These are phyloP conservation scores for Beta lomatogona DNA, from an alignment of 179 eudicot genomes.

Conservation along the genomic window DNA sequence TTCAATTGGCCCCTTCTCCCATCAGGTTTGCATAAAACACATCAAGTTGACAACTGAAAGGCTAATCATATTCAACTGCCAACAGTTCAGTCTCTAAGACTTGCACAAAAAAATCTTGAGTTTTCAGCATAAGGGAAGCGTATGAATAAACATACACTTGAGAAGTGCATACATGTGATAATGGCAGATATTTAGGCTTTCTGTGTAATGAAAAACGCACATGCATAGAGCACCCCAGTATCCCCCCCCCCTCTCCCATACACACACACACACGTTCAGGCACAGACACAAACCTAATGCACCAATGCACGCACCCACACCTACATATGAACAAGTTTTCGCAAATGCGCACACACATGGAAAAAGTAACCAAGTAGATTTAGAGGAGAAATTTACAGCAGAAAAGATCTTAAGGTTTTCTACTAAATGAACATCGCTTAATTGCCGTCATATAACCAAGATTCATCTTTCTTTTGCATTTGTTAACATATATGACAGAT, in stretches of 20 bases:
- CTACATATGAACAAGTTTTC: not conserved
- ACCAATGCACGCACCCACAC: not conserved
- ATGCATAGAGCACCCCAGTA: not conserved
- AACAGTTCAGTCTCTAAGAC: not conserved
- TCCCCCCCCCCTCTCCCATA: not conserved
- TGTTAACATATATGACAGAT: not conserved
- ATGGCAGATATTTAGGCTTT: not conserved
- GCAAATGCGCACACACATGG: not conserved
- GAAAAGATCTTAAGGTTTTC: not conserved
- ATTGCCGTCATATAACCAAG: not conserved
- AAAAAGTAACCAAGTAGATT: not conserved
- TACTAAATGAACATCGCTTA: not conserved
- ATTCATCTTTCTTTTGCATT: not conserved
- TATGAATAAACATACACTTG: not conserved
- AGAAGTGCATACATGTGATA: not conserved
- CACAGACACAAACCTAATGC: not conserved
- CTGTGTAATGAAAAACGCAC: not conserved
- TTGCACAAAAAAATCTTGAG: no score
- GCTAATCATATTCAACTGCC: not conserved
- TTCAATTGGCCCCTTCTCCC: not conserved
- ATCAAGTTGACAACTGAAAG: not conserved
- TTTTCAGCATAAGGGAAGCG: not conserved
- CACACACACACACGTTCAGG: not conserved
- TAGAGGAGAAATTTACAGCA: not conserved
- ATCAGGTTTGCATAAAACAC: not conserved